phyloP scores from a whole-genome alignment of 2,329 filamentous ascomycete species.

The Aspergillus calidoustus region DNA sequence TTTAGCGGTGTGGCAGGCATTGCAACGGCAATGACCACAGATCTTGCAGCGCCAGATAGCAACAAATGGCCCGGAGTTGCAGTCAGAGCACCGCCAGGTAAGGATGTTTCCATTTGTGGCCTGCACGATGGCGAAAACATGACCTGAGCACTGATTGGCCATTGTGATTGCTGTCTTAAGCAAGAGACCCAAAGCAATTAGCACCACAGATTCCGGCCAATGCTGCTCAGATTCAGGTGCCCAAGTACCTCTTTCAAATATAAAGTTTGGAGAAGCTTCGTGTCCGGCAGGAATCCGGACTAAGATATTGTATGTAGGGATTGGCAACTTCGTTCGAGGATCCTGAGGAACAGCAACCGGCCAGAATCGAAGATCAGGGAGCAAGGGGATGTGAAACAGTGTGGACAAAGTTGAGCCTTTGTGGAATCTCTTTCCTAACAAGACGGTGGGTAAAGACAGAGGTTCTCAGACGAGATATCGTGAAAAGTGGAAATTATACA shows the following conservation, averaged over 20 bases:
- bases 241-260: constrained; percentile 11
- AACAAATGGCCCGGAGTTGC: constrained; percentile 46
- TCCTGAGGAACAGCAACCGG: not conserved
- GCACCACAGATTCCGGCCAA: not conserved
- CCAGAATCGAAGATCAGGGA: constrained; percentile 1
- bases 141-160: constrained; percentile 47
- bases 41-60: constrained; percentile 51
- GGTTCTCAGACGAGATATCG: constrained; percentile 2
- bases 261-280: constrained; percentile 8
- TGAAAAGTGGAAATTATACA: not conserved
- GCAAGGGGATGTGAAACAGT: constrained; percentile 19
- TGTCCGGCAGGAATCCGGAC: not conserved
- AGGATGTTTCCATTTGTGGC: constrained; percentile 48
- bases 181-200: constrained; percentile 6
- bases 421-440: not conserved
- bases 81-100: constrained; percentile 49
- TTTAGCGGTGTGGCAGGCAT: constrained; percentile 45
- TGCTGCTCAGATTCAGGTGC: not conserved
- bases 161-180: constrained; percentile 28
- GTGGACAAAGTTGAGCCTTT: not conserved
- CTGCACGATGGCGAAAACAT: constrained; percentile 46
- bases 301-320: not conserved
- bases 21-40: constrained; percentile 47
- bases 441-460: constrained; percentile 5
- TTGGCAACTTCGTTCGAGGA: not conserved